Evolutionary conservation across 768 basidiomycete genomes (phyloP).

Genomic region (Xanthoconium purpureum): DNA sequence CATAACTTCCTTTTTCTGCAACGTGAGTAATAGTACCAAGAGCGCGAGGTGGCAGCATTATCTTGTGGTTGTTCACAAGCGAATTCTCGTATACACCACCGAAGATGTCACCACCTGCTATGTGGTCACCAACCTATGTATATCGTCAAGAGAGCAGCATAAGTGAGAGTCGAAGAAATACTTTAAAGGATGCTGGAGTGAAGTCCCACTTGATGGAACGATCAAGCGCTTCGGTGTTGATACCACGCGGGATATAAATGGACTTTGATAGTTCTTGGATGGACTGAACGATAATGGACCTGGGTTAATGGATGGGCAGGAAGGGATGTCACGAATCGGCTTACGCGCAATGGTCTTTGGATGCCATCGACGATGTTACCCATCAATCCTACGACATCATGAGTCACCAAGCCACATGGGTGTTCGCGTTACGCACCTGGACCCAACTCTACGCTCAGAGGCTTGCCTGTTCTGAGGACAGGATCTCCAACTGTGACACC

Average conservation of each 20-base stretch:
- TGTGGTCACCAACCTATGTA: conserved; percentile 86
- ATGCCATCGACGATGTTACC: conserved; percentile 99
- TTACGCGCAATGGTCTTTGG: conserved; percentile 84
- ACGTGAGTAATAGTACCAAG: conserved; percentile 93
- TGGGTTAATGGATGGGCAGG: neutral
- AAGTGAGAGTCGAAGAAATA: conserved; percentile 25
- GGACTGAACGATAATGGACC: conserved; percentile 41
- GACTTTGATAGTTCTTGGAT: conserved; percentile 97
- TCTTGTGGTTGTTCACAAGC: conserved; percentile 92
- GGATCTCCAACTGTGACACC: conserved; percentile 99
- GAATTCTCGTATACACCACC: conserved; percentile 97
- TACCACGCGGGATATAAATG: conserved; percentile 99
- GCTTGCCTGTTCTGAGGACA: conserved; percentile 95
- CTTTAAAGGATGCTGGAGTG: conserved; percentile 76
- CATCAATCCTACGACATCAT: conserved; percentile 73
- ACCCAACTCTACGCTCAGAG: conserved; percentile 94
- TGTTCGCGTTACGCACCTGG: conserved; percentile 59
- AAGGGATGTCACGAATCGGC: conserved; percentile 25
- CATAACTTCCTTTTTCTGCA: conserved; percentile 91
- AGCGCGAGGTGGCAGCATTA: conserved; percentile 91
- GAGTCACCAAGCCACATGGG: neutral
- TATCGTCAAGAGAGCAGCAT: conserved; percentile 6
- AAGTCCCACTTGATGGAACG: conserved; percentile 94
- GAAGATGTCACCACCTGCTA: conserved; percentile 95
- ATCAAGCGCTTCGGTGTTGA: conserved; percentile 94